These are phyloP conservation scores for Lachancea cidri DNA, from an alignment of 805 yeast genomes.

Conservation along the genomic window DNA sequence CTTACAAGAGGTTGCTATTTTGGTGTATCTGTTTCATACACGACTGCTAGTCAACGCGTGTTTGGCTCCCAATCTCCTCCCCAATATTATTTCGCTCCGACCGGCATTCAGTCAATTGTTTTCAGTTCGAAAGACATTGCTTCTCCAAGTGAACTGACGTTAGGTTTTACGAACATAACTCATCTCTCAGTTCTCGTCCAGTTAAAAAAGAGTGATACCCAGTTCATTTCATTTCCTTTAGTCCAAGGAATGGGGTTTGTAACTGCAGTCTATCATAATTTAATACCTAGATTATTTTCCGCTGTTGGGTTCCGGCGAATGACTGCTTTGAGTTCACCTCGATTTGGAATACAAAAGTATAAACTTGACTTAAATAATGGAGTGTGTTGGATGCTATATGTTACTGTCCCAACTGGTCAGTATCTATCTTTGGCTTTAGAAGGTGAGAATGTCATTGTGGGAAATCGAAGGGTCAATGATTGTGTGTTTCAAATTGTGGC, in stretches of 20 bases:
- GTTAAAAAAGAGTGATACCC: slow-evolving; percentile 26
- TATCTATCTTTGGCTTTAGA: slow-evolving; percentile 20
- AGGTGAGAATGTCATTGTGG: slow-evolving; percentile 18
- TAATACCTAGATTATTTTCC: slow-evolving; percentile 53
- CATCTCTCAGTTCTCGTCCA: slow-evolving; percentile 34
- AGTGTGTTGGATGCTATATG: slow-evolving; percentile 64
- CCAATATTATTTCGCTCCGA: slow-evolving; percentile 64
- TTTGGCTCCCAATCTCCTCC: slow-evolving; percentile 58
- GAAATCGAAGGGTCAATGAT: slow-evolving; percentile 33
- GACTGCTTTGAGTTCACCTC: slow-evolving; percentile 35
- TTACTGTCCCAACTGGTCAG: slow-evolving; percentile 41
- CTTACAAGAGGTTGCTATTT: slow-evolving; percentile 43
- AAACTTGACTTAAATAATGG: slow-evolving; percentile 49
- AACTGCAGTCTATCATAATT: slow-evolving; percentile 54
- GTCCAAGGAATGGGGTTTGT: slow-evolving; percentile 83
- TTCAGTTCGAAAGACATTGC: slow-evolving; percentile 42
- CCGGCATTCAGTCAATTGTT: slow-evolving; percentile 56
- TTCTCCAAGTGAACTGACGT: slow-evolving; percentile 16
- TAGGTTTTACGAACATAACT: slow-evolving; percentile 28
- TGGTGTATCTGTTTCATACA: slow-evolving; percentile 69
- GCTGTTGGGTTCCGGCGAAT: slow-evolving; percentile 60
- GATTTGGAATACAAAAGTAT: slow-evolving; percentile 48
- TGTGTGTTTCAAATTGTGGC: slow-evolving; percentile 56
- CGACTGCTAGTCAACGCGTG: slow-evolving; percentile 53
- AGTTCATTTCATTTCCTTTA: slow-evolving; percentile 49